These are phyloP conservation scores for Polygonum maritimum DNA, from an alignment of 148 eudicot genomes.

Conservation along the genomic window DNA sequence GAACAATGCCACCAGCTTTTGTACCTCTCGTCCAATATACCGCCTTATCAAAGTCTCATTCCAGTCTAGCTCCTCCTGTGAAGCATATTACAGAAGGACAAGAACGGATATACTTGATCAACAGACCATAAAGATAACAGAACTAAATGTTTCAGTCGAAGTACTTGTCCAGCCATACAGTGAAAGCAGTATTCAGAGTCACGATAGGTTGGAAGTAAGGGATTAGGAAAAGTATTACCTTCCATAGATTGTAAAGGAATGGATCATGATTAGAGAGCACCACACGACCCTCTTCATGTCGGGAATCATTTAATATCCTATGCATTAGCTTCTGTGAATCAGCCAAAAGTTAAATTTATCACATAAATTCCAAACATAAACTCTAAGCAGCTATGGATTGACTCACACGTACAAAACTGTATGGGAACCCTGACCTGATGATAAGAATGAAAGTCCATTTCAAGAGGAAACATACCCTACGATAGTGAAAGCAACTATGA, in stretches of 20 bases:
- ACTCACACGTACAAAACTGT: neutral
- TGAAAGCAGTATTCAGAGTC: neutral
- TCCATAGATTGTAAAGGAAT: constrained; percentile 39
- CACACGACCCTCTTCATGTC: constrained; percentile 18
- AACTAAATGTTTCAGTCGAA: neutral
- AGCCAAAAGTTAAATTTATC: constrained; percentile 2
- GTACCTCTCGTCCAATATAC: constrained; percentile 82
- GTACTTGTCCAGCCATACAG: neutral
- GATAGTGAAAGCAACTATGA: constrained; percentile 85
- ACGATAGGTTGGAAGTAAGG: neutral
- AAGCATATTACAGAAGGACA: constrained; percentile 1
- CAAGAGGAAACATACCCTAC: constrained; percentile 36
- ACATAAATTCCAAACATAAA: neutral
- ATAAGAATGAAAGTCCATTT: neutral
- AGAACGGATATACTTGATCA: neutral
- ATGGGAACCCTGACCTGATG: neutral
- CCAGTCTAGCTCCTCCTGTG: constrained; percentile 87
- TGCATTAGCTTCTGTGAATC: constrained; percentile 58
- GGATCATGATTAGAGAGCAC: constrained; percentile 16
- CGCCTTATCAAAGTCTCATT: constrained; percentile 50
- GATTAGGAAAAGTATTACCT: constrained; percentile 28
- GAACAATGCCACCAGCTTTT: neutral
- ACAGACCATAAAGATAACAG: neutral
- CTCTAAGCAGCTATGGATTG: neutral
- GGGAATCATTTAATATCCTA: constrained; percentile 32